These are phyloP conservation scores for Suillus luteus DNA, from an alignment of 768 basidiomycete species.

Conservation along the genomic window DNA sequence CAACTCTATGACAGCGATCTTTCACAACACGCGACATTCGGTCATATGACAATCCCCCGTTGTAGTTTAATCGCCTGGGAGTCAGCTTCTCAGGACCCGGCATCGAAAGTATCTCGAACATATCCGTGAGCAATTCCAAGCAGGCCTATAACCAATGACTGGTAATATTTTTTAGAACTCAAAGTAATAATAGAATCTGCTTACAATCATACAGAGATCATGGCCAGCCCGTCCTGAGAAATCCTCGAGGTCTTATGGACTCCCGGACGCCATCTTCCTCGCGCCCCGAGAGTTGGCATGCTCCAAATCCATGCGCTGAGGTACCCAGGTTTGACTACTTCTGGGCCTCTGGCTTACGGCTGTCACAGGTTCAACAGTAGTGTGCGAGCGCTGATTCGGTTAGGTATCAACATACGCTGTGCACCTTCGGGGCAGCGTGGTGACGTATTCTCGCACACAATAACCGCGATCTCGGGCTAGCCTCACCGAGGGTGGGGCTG, in stretches of 20 bases:
- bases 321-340: neutral
- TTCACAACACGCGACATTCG: neutral
- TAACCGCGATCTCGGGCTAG: neutral
- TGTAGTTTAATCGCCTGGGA: neutral
- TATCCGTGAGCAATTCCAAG: neutral
- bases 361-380: neutral
- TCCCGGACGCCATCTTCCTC: neutral
- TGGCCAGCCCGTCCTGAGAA: neutral
- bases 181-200: neutral
- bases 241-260: neutral
- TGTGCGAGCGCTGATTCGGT: neutral
- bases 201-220: neutral
- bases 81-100: neutral
- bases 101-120: neutral
- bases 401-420: neutral
- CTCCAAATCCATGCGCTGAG: neutral
- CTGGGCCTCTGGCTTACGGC: neutral
- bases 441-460: neutral
- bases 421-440: neutral
- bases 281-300: neutral
- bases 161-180: neutral
- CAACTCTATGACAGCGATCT: neutral
- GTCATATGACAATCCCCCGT: neutral
- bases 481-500: neutral
- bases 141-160: neutral